Evolutionary conservation across 768 basidiomycete genomes (phyloP).

Genomic region (Amanita pseudoporphyria): DNA sequence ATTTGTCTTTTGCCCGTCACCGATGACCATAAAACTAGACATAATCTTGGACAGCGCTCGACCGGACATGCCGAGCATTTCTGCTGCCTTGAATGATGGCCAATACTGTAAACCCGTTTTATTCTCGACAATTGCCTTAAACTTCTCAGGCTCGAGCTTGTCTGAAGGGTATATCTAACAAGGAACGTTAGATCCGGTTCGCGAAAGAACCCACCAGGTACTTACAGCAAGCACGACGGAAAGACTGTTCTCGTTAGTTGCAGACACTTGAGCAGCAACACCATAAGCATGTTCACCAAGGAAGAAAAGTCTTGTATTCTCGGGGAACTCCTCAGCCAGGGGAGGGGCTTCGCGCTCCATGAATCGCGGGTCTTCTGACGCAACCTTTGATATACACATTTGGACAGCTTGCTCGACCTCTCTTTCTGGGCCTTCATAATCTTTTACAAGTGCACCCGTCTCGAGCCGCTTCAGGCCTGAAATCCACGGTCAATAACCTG

Average conservation of each 20-base stretch:
- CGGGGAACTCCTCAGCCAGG: slow-evolving; percentile 82
- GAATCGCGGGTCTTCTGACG: slow-evolving; percentile 83
- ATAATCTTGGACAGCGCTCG: slow-evolving; percentile 85
- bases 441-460: slow-evolving; percentile 87
- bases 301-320: slow-evolving; percentile 90
- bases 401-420: slow-evolving; percentile 85
- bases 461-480: slow-evolving; percentile 86
- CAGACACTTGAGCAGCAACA: slow-evolving; percentile 84
- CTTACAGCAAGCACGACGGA: slow-evolving; percentile 83
- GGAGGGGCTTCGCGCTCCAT: slow-evolving; percentile 77
- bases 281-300: slow-evolving; percentile 92
- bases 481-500: neutral
- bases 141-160: slow-evolving; percentile 65
- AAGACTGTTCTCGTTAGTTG: slow-evolving; percentile 56
- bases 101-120: slow-evolving; percentile 49
- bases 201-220: neutral
- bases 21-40: slow-evolving; percentile 86
- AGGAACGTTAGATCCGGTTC: neutral
- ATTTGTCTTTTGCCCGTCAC: slow-evolving; percentile 75
- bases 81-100: slow-evolving; percentile 72
- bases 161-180: slow-evolving; percentile 82
- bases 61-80: slow-evolving; percentile 62
- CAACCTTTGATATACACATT: slow-evolving; percentile 70
- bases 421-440: slow-evolving; percentile 78
- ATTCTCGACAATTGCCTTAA: slow-evolving; percentile 58